A percentile compares a stretch with the other conserved stretches of the same genome.
Evolutionary conservation across 441 rosid species (phyloP).

Genomic region (Omphalea diandra): DNA sequence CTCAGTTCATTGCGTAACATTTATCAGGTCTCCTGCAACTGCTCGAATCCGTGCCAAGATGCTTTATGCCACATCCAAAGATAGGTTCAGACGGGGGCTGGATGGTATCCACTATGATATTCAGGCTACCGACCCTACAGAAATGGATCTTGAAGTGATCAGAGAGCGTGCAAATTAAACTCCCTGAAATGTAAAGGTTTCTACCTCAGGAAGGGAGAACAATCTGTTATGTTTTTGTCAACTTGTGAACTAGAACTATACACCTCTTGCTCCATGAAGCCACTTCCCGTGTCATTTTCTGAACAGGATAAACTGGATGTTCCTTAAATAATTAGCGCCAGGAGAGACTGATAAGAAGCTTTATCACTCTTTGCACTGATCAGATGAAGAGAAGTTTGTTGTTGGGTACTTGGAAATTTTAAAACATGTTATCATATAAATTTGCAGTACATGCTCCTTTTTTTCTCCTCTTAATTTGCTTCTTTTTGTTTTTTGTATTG

Average conservation of each 20-base stretch:
- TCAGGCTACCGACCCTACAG: conserved; percentile 60
- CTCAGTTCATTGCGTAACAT: neutral
- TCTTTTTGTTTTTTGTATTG: neutral
- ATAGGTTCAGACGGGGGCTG: conserved; percentile 47
- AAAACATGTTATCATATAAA: conserved; percentile 1
- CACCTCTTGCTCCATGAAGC: conserved; percentile 17
- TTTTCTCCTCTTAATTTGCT: neutral
- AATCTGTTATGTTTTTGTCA: conserved; percentile 5
- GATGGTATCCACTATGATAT: conserved; percentile 55
- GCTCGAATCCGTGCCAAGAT: conserved; percentile 56
- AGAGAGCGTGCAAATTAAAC: conserved; percentile 48
- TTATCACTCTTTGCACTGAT: conserved; percentile 4
- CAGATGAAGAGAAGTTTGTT: conserved; percentile 14
- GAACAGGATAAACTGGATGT: conserved; percentile 1
- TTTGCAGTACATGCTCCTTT: neutral
- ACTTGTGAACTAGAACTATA: conserved; percentile 14
- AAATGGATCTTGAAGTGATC: conserved; percentile 54
- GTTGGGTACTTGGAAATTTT: conserved; percentile 9
- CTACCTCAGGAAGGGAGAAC: conserved; percentile 12
- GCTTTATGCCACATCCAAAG: conserved; percentile 62
- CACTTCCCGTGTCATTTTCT: conserved; percentile 23
- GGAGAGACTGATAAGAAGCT: conserved; percentile 20
- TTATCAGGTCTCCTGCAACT: conserved; percentile 60
- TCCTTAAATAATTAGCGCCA: conserved; percentile 17
- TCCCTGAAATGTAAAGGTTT: conserved; percentile 3